Base-by-base conservation (phyloP, 1,284 basidiomycete species). In the Phellopilus nigrolimitatus region DNA sequence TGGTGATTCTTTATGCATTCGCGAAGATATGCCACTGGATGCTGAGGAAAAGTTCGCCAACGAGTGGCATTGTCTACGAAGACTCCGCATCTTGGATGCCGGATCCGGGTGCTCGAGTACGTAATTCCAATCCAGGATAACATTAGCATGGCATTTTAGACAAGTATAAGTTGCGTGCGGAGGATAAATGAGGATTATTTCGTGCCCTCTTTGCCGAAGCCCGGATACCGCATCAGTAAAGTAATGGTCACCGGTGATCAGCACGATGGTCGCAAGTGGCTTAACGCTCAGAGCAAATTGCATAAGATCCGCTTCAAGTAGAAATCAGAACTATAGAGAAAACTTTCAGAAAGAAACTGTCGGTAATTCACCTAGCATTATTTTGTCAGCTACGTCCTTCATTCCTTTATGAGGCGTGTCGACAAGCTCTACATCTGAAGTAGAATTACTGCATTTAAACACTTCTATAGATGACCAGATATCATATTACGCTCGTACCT, bases 221-320 rank as follows among this genome's bases (percentile, higher is more conserved):
- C 72, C 67, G 2, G 79, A 75, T 19, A 79, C 64, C 7, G 75
- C 73, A 61, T 81, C 81, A 0, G 76, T 73, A 61, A 80, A 82
- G 60, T 81, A 79, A 27, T 76, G 68, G 61, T 82, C 78, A 9
- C 75, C 76, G 2, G 78, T 72, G 48, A 82, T 76, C 22, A 82
- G 62, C 37, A 82, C 61, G 38, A 81, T 67, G 3, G 79, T 79
- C 31, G 69, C 67, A 2, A 76, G 74, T 2, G 69, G 54, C 7
- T 73, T 69, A 51, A 74, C 72, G 64, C 82, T 80, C 51, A 80
- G 74, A 1, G 77, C 79, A 62, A 75, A 75, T 1, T 73, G 68
- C 49, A 82, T 63, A 73, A 83, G 80, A 57, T 84, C 81, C 21
- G 78, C 79, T 80, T 40, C 15, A 31, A n/a, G 25, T 21, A 27